These are phyloP conservation scores for Pichia sp. DNA, from an alignment of 1,139 yeast species.

Conservation along the genomic window DNA sequence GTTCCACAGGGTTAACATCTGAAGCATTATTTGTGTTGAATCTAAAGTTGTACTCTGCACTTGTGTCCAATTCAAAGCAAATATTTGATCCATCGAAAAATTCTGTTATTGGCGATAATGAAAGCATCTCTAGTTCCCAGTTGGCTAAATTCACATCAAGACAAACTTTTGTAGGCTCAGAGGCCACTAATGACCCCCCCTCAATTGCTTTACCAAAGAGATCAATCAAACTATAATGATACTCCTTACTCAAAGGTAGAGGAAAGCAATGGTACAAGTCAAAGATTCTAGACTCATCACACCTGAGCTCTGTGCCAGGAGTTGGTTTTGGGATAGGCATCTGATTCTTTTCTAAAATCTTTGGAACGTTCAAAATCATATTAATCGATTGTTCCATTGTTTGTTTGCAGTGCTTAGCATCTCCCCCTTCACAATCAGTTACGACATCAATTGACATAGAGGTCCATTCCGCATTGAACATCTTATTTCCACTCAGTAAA, in stretches of 20 bases:
- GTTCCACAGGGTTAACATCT: slow-evolving; percentile 33
- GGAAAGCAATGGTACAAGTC: slow-evolving; percentile 79
- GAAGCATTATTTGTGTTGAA: slow-evolving; percentile 28
- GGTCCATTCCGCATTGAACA: slow-evolving; percentile 95
- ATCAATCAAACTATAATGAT: slow-evolving; percentile 54
- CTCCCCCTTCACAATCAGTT: slow-evolving; percentile 45
- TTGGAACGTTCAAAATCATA: slow-evolving; percentile 67
- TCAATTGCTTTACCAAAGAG: slow-evolving; percentile 64
- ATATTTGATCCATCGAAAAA: slow-evolving; percentile 15
- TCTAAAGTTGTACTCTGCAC: slow-evolving; percentile 26
- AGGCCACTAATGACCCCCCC: slow-evolving; percentile 58
- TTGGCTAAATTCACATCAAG: slow-evolving; percentile 40
- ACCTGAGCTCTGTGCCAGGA: slow-evolving; percentile 61
- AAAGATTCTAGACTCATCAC: slow-evolving; percentile 58
- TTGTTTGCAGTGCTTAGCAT: slow-evolving; percentile 40
- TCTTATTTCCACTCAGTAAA: slow-evolving; percentile 85
- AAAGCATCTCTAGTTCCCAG: slow-evolving; percentile 43
- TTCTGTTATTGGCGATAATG: slow-evolving; percentile 20
- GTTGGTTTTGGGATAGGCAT: slow-evolving; percentile 81
- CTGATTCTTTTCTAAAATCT: slow-evolving; percentile 54
- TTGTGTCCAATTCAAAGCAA: slow-evolving; percentile 29
- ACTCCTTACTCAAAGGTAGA: slow-evolving; percentile 47
- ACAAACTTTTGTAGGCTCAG: slow-evolving; percentile 40
- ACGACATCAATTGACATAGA: slow-evolving; percentile 81
- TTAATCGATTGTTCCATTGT: slow-evolving; percentile 68